A percentile compares a stretch with the other conserved stretches of the same genome.
Evolutionary conservation across 371 early-diverging fungal genomes (phyloP).

Genomic region (Mortierella sp.): DNA sequence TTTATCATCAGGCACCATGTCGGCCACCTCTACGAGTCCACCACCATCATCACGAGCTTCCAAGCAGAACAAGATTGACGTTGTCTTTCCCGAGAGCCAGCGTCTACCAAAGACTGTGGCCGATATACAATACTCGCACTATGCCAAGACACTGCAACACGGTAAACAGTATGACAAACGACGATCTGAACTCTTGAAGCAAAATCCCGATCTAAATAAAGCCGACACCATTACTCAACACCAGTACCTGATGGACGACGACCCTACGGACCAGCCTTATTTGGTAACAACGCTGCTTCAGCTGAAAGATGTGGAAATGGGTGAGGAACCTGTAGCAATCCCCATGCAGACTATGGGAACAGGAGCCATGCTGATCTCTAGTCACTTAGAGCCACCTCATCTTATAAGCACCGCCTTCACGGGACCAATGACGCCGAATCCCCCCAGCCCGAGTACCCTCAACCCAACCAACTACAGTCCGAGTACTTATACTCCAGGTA

Average conservation of each 20-base stretch:
- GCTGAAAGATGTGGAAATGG: not conserved
- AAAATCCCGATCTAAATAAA: not conserved
- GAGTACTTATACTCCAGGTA: too few relatives aligned
- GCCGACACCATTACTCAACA: not conserved
- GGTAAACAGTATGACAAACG: conserved; percentile 1
- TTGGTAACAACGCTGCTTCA: not conserved
- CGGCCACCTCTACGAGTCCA: not conserved
- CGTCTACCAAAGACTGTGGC: not conserved
- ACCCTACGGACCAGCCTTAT: not conserved
- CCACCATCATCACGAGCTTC: not conserved
- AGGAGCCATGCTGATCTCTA: conserved; percentile 7
- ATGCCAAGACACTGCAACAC: not conserved
- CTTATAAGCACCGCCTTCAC: not conserved
- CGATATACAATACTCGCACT: not conserved
- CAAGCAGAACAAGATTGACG: not conserved
- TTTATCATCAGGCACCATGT: not conserved
- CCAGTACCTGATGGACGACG: too few relatives aligned
- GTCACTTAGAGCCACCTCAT: not conserved
- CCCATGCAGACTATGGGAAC: not conserved
- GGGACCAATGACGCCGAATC: not conserved
- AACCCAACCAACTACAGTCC: too few relatives aligned
- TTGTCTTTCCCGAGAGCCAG: not conserved
- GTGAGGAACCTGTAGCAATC: not conserved
- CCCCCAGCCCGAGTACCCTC: not conserved
- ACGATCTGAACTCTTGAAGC: not conserved